Conservation (phyloP, 345 rosid species). For the Cochlearia excelsa region DNA sequence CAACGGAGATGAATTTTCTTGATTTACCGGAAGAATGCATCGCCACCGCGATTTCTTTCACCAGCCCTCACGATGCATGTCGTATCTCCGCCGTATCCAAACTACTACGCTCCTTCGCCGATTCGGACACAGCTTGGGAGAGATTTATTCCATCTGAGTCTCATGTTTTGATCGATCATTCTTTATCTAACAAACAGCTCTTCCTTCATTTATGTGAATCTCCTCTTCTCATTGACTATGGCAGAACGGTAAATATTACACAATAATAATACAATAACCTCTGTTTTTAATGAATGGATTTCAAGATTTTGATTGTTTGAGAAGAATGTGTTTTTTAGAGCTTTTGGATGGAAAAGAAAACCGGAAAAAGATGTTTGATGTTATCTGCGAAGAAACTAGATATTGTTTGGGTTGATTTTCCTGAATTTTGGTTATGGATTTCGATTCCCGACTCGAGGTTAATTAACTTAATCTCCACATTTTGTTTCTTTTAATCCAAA, state of each 20-base stretch:
- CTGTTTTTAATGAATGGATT: background rate
- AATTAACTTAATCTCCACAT: background rate
- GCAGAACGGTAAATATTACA: slow-evolving; percentile 37
- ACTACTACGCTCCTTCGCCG: slow-evolving; percentile 18
- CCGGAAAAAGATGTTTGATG: slow-evolving; percentile 52
- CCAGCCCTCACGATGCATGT: slow-evolving; percentile 41
- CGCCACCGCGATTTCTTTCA: slow-evolving; percentile 30
- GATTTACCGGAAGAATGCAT: slow-evolving; percentile 39
- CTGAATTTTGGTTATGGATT: slow-evolving; percentile 44
- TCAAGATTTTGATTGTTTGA: background rate
- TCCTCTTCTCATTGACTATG: slow-evolving; percentile 36
- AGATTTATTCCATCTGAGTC: slow-evolving; percentile 35
- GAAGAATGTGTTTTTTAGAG: slow-evolving; percentile 24
- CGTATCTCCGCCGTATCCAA: slow-evolving; percentile 32
- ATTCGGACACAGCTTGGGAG: slow-evolving; percentile 40
- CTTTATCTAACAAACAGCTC: slow-evolving; percentile 36
- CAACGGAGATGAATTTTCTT: slow-evolving; percentile 21
- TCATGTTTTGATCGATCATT: slow-evolving; percentile 4
- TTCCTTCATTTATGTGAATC: slow-evolving; percentile 33
- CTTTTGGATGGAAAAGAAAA: slow-evolving; percentile 40
- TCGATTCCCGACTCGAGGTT: slow-evolving; percentile 40
- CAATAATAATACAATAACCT: background rate
- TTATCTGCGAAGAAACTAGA: slow-evolving; percentile 43
- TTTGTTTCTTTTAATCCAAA: background rate
- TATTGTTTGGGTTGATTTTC: slow-evolving; percentile 45